phyloP scores from a whole-genome alignment of 2,329 filamentous ascomycete species.

The Cordyceps tenuipes region DNA sequence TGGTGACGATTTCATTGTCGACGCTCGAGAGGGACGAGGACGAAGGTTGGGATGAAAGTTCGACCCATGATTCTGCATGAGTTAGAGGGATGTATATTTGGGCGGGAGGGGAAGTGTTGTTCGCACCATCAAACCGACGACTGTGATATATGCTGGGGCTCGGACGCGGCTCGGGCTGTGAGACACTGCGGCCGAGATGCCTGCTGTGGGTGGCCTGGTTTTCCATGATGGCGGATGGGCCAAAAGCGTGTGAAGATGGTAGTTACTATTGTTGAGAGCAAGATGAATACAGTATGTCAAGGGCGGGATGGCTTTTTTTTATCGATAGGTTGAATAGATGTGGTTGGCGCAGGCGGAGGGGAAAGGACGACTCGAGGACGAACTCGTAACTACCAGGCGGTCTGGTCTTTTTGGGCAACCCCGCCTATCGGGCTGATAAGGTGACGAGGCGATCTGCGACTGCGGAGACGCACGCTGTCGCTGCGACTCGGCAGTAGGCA shows the following conservation, averaged over 20 bases:
- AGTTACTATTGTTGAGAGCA: not conserved
- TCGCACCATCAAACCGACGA: slow-evolving; percentile 30
- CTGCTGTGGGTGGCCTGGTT: slow-evolving; percentile 20
- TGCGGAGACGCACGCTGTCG: slow-evolving; percentile 1
- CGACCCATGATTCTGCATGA: slow-evolving; percentile 82
- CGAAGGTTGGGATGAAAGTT: slow-evolving; percentile 85
- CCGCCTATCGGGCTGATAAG: slow-evolving; percentile 10
- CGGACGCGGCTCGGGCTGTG: slow-evolving; percentile 21
- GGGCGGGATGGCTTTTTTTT: not conserved
- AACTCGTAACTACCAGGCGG: not conserved
- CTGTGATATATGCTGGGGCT: slow-evolving; percentile 24
- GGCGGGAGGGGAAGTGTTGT: slow-evolving; percentile 16
- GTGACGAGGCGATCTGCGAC: slow-evolving; percentile 2
- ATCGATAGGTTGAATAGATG: not conserved
- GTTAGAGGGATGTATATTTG: not conserved
- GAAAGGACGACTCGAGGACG: slow-evolving; percentile 12
- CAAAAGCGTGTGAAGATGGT: not conserved
- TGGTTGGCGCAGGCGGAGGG: not conserved
- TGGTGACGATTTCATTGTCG: slow-evolving; percentile 83
- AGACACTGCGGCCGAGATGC: slow-evolving; percentile 20
- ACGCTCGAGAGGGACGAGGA: slow-evolving; percentile 85
- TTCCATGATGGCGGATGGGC: slow-evolving; percentile 18
- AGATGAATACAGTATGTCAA: not conserved
- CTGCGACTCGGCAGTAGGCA: not conserved
- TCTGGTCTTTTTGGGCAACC: slow-evolving; percentile 9